A percentile compares a stretch with the other conserved stretches of the same genome.
Conservation (phyloP, 2,329 filamentous ascomycete species). For the Parastagonospora nodorum region DNA sequence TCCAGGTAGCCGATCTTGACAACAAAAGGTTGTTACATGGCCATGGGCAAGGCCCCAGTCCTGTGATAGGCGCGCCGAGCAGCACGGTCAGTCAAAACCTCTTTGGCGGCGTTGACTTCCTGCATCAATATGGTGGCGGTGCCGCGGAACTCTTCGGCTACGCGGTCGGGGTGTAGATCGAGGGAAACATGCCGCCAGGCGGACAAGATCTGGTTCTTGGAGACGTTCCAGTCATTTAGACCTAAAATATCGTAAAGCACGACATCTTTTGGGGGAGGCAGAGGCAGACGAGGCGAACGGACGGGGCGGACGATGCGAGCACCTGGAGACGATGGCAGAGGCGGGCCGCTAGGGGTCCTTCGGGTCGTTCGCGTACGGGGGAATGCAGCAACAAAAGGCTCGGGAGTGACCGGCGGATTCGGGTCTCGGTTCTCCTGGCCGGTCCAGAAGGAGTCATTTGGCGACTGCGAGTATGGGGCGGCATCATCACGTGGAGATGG, state of each 20-base stretch:
- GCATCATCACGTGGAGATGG: slow-evolving; percentile 11
- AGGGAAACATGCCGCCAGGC: slow-evolving; percentile 23
- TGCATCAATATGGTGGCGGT: slow-evolving; percentile 27
- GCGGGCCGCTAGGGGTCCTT: not conserved
- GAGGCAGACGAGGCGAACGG: not conserved
- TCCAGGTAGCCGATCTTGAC: too few species aligned
- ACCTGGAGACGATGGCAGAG: slow-evolving; percentile 1
- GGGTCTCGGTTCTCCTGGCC: slow-evolving; percentile 24
- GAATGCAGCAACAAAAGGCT: slow-evolving; percentile 1
- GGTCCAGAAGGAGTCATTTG: slow-evolving; percentile 19
- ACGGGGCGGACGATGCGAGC: not conserved
- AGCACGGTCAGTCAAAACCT: slow-evolving; percentile 20
- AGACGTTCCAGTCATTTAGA: slow-evolving; percentile 17
- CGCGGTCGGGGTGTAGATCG: slow-evolving; percentile 29
- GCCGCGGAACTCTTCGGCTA: slow-evolving; percentile 9
- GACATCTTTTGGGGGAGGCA: slow-evolving; percentile 16
- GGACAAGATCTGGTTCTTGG: slow-evolving; percentile 12
- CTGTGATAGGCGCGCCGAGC: slow-evolving; percentile 15
- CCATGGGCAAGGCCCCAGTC: slow-evolving; percentile 14
- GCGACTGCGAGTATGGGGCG: slow-evolving; percentile 13
- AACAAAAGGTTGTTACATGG: slow-evolving; percentile 1
- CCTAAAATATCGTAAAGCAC: slow-evolving; percentile 23
- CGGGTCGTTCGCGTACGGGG: not conserved
- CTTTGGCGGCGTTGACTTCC: slow-evolving; percentile 29
- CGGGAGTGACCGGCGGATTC: slow-evolving; percentile 1